These are phyloP conservation scores for Trichoderma breve DNA, from an alignment of 2,329 filamentous ascomycete species.

Conservation along the genomic window DNA sequence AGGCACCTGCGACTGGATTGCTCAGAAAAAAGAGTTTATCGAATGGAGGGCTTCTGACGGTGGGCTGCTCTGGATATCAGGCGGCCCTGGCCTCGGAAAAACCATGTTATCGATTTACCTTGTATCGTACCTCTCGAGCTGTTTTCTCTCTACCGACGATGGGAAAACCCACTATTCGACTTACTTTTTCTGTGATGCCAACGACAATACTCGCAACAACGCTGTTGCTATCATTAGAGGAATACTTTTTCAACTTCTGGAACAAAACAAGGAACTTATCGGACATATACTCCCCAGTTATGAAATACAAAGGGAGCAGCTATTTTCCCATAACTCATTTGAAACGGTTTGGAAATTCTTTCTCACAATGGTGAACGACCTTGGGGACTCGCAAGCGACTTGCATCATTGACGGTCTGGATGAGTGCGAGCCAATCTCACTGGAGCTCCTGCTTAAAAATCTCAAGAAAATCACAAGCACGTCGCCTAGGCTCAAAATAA, in stretches of 20 bases:
- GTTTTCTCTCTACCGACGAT: neutral
- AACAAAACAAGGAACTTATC: neutral
- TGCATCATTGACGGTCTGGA: neutral
- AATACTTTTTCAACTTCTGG: neutral
- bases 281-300: neutral
- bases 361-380: neutral
- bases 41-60: neutral
- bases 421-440: neutral
- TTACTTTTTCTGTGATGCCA: neutral
- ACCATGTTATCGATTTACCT: slow-evolving; percentile 12
- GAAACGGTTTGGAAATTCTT: neutral
- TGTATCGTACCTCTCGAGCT: neutral
- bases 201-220: neutral
- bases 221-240: neutral
- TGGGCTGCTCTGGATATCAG: slow-evolving; percentile 10
- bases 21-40: neutral
- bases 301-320: neutral
- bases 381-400: neutral
- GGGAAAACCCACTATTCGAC: neutral
- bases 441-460: neutral
- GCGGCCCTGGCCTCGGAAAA: slow-evolving; percentile 1
- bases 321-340: neutral
- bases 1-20: slow-evolving; percentile 3
- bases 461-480: neutral
- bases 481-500: neutral